phyloP scores from a whole-genome alignment of 805 yeast genomes.

The Hanseniaspora taiwanica region DNA sequence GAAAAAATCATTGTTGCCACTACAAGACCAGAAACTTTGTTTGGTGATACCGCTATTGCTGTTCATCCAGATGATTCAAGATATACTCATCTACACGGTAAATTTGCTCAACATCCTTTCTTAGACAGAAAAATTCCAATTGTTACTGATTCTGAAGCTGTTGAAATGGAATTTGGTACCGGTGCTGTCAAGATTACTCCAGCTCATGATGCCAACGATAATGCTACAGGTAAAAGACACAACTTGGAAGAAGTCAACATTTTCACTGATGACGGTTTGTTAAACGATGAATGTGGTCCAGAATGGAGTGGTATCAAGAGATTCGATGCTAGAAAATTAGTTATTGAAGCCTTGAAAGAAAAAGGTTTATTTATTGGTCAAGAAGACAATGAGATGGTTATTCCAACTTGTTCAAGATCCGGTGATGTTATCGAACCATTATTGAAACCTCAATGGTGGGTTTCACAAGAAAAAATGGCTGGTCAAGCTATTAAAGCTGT shows the following conservation, averaged over 20 bases:
- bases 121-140: conserved; percentile 77
- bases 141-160: conserved; percentile 81
- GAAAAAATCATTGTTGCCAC: conserved; percentile 90
- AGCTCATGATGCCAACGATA: conserved; percentile 96
- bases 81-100: conserved; percentile 90
- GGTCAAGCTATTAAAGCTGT: conserved; percentile 77
- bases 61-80: conserved; percentile 93
- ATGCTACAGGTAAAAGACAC: conserved; percentile 90
- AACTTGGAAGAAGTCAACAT: conserved; percentile 79
- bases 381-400: conserved; percentile 88
- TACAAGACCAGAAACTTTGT: conserved; percentile 96
- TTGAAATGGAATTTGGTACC: conserved; percentile 98
- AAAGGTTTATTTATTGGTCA: conserved; percentile 70
- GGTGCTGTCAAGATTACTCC: conserved; percentile 99
- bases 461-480: conserved; percentile 81
- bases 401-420: conserved; percentile 90
- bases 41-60: conserved; percentile 97
- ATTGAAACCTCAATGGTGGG: conserved; percentile 99
- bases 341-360: conserved; percentile 66
- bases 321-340: conserved; percentile 82
- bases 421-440: conserved; percentile 95
- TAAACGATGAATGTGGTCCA: conserved; percentile 81
- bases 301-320: conserved; percentile 85
- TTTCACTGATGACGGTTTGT: conserved; percentile 78
- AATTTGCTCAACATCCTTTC: conserved; percentile 83